Conservation (phyloP, 257 asterid genomes). For the Apocynum venetum region DNA sequence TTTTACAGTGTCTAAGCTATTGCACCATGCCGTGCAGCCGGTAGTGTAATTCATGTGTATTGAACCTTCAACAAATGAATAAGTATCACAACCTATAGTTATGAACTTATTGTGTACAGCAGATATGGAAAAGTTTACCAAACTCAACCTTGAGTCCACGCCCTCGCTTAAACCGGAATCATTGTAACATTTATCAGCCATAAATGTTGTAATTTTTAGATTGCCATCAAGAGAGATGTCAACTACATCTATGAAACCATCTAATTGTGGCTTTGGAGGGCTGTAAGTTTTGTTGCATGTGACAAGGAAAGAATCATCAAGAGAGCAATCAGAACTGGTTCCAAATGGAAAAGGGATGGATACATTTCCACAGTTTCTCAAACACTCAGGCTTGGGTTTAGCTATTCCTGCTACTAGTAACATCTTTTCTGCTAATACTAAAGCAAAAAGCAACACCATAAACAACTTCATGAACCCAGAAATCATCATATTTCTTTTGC, state of each 20-base stretch:
- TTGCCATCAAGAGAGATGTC: slow-evolving; percentile 24
- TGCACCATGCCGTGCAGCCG: slow-evolving; percentile 27
- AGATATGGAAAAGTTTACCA: slow-evolving; percentile 13
- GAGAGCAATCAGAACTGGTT: neutral
- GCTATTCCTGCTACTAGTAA: neutral
- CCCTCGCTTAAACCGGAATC: neutral
- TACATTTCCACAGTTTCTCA: neutral
- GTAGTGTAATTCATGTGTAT: slow-evolving; percentile 2
- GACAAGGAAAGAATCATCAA: neutral
- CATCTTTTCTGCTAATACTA: neutral
- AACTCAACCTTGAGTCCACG: neutral
- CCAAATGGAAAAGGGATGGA: neutral
- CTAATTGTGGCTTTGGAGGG: neutral
- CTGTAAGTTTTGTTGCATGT: neutral
- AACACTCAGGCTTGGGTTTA: neutral
- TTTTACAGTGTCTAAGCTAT: slow-evolving; percentile 2
- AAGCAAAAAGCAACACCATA: neutral
- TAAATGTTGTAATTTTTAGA: slow-evolving; percentile 10
- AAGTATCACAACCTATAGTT: slow-evolving; percentile 30
- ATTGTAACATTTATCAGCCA: slow-evolving; percentile 24
- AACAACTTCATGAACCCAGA: too few relatives aligned
- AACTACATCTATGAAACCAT: slow-evolving; percentile 2
- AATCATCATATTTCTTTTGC: too few relatives aligned
- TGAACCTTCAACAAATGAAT: slow-evolving; percentile 13
- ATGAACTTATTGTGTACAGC: slow-evolving; percentile 26